Evolutionary conservation across 2,329 filamentous ascomycete genomes (phyloP), one percentile per base, ranked within the genome.

Genomic region (Lachnellula cervina): DNA sequence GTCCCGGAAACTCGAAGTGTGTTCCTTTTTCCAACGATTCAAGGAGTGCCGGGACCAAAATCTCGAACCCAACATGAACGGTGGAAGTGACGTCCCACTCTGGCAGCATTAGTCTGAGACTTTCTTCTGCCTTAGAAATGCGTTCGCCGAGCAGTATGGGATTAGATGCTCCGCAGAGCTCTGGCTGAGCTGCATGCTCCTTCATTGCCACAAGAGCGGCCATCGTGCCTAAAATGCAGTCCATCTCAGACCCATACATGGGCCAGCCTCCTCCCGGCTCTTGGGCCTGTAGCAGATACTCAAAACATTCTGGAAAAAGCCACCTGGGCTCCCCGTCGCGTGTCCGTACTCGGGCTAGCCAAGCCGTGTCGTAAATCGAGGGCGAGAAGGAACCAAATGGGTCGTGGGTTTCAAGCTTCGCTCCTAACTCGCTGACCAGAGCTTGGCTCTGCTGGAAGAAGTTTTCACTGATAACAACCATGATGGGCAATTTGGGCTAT

Each of bases 1-100:
- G 60, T 0, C 62, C 68, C 0, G 60, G 59, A 47, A 72, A 9
- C 6, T 42, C 72, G 0, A 63, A 49, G 51, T 72, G 68, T 19
- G 25, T 28, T 14, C 34, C 14, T 48, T 52, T 16, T 19, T 14
- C 46, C 11, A 57, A 47, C 13, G 51, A 23, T 32, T 13, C 9
- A 14, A 57, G 17, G 11, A 55, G 38, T 3, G 28, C 9, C 4
- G 52, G 52, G 5, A 51, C 38, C 2, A 55, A 32, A 43, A 55
- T 55, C 19, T 52, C 48, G 19, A 57, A 55, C 8, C 55, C 47
- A 23, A 57, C 51, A n/a, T 49, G 51, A 35, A 48, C 48, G 19
- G 19, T 35, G 5, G n/a, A 19, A 14, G 38, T 25, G 14, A 57
- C 28, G n/a, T 57, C 16, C 55, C 52, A 57, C 14, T 34, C 17